Evolutionary conservation across 2,329 filamentous ascomycete species (phyloP), one percentile per base, ranked within the genome.

Genomic region (Fusarium cicatricum): DNA sequence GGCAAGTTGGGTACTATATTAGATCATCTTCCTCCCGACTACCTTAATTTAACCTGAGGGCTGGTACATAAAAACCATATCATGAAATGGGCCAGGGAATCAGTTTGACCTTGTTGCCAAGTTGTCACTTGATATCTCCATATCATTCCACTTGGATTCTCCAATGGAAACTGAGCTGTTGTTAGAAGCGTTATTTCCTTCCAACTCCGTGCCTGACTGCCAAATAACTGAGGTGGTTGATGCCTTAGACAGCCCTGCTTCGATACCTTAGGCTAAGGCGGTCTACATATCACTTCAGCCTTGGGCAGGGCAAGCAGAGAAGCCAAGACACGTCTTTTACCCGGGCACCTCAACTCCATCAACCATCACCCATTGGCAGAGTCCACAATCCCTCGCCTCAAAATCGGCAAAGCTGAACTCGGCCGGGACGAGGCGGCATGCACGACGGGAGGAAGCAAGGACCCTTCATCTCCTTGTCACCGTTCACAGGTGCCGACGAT

Each of bases 321-420:
- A 26, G 9, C 5, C 9, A 45, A 45, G 38, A 14, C 32, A 26
- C 36, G 26, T 26, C 37, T 32, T 40, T 8, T 33, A 42, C 39
- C 47, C 41, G n/a, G n/a, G n/a, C n/a, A 43, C 52, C 32, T 44
- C 34, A 17, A 52, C 15, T 32, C 48, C 28, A 33, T 55, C 44
- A 48, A 44, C 32, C 23, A 32, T 37, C 32, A 31, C 36, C 26
- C 36, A 50, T 46, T 64, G 50, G 53, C 60, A 49, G 43, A 51
- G 50, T 54, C 65, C 62, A 57, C 65, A 55, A 60, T 62, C 42
- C 52, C 32, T 48, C 52, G 65, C 60, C 60, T 68, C 58, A 58
- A 34, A 48, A 47, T 54, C 46, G 38, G 37, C 55, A 60, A 64
- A 66, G 65, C 58, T 66, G 63, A 66, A 53, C 41, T 64, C 53